Conservation (phyloP, 1,139 yeast genomes). For the Scheffersomyces cryptocercus region DNA sequence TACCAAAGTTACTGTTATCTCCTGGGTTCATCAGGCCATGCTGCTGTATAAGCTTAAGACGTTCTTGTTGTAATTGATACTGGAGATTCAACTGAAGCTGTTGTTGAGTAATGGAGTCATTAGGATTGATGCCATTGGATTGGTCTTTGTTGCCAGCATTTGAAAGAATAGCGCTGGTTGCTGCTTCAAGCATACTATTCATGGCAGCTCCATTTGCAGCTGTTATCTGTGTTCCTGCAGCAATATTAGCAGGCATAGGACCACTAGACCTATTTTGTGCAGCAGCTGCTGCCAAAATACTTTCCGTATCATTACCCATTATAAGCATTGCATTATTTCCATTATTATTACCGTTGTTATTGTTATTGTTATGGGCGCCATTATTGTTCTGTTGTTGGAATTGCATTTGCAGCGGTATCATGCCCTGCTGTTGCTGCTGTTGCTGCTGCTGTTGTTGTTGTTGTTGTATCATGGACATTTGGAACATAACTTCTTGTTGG, state of each 20-base stretch:
- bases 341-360: background rate
- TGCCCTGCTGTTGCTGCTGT: background rate
- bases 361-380: conserved; percentile 1
- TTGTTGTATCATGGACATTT: conserved; percentile 8
- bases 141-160: conserved; percentile 5
- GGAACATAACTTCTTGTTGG: conserved; percentile 10
- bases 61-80: conserved; percentile 15
- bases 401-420: background rate
- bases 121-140: background rate
- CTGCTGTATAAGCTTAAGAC: conserved; percentile 15
- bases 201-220: background rate
- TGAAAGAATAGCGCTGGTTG: background rate
- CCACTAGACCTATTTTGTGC: too few relatives aligned
- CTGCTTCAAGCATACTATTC: conserved; percentile 1
- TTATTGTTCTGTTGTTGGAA: background rate
- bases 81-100: conserved; percentile 11
- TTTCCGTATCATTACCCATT: background rate
- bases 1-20: background rate
- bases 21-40: conserved; percentile 3
- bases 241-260: too few relatives aligned
- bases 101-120: conserved; percentile 9
- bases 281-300: too few relatives aligned
- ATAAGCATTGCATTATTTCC: background rate
- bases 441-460: conserved; percentile 8
- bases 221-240: too few relatives aligned